These are phyloP conservation scores for Malus fusca DNA, from an alignment of 306 rosid species.

Conservation along the genomic window DNA sequence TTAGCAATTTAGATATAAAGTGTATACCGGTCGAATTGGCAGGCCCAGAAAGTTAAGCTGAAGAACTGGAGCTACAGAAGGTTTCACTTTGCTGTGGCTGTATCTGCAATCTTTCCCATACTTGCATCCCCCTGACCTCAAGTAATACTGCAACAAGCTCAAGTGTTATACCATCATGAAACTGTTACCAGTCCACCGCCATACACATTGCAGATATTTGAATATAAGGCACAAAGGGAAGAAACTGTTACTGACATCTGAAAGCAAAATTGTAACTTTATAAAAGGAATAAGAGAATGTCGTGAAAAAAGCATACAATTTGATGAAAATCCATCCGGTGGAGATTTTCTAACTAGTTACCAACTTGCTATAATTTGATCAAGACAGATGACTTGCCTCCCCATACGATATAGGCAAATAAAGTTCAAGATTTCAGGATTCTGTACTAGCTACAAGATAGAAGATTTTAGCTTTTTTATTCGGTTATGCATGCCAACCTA, in stretches of 20 bases:
- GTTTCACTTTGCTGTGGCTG: constrained; percentile 54
- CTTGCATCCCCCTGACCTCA: constrained; percentile 83
- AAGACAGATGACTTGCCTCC: neutral
- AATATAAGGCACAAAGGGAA: constrained; percentile 3
- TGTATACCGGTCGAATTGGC: constrained; percentile 79
- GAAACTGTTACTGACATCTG: neutral
- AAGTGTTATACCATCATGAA: constrained; percentile 4
- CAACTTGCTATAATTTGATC: neutral
- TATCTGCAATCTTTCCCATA: constrained; percentile 74
- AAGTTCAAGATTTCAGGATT: neutral
- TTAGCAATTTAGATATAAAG: neutral
- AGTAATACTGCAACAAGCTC: constrained; percentile 66
- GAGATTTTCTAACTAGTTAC: neutral
- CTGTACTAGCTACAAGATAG: neutral
- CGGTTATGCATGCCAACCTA: neutral
- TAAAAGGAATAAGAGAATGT: neutral
- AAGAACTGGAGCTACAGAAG: constrained; percentile 23
- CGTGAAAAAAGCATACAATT: neutral
- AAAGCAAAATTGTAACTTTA: constrained; percentile 10
- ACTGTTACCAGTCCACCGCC: constrained; percentile 14
- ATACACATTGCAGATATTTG: neutral
- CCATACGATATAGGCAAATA: neutral
- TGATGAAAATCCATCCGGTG: neutral
- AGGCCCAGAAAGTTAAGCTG: constrained; percentile 82
- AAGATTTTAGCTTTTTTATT: neutral